Percentiles rank a stretch among this genome's conserved stretches.
Conservation (phyloP, 192 early-diverging fungal genomes). For the Phlyctochytrium planicorne region DNA sequence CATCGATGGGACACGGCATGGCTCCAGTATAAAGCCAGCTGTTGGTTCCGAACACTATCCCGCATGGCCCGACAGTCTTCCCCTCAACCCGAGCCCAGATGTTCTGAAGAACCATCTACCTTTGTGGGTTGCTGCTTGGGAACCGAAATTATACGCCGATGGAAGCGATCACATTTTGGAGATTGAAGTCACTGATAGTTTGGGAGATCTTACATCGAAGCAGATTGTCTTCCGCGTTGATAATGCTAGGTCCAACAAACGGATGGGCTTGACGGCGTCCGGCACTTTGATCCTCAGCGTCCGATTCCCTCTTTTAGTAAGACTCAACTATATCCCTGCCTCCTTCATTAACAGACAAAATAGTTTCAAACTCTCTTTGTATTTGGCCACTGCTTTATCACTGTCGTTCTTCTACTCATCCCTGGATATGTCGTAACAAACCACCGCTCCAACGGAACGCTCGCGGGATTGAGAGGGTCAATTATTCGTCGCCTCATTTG, state of each 20-base stretch:
- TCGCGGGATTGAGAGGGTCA: not conserved
- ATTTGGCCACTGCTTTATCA: constrained; percentile 30
- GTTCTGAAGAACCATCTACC: constrained; percentile 58
- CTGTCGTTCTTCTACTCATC: constrained; percentile 25
- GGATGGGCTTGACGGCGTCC: constrained; percentile 2
- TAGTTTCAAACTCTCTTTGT: constrained; percentile 43
- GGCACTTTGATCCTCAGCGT: constrained; percentile 35
- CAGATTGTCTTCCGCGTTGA: constrained; percentile 69
- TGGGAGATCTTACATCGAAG: constrained; percentile 47
- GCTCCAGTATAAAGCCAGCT: not conserved
- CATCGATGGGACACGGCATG: constrained; percentile 8
- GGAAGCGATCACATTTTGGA: constrained; percentile 59
- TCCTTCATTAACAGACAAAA: not conserved
- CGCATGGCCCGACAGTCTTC: constrained; percentile 5
- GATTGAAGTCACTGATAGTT: constrained; percentile 60
- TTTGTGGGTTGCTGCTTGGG: constrained; percentile 74
- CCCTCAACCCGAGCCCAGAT: constrained; percentile 44
- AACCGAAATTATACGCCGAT: constrained; percentile 67
- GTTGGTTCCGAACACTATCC: not conserved
- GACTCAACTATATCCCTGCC: not conserved
- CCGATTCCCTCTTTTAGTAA: constrained; percentile 9
- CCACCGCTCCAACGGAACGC: not conserved
- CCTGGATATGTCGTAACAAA: constrained; percentile 22
- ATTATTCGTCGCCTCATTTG: not conserved
- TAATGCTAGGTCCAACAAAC: constrained; percentile 50